Evolutionary conservation across 2,329 filamentous ascomycete genomes (phyloP).

Genomic region (Aureobasidium musti): DNA sequence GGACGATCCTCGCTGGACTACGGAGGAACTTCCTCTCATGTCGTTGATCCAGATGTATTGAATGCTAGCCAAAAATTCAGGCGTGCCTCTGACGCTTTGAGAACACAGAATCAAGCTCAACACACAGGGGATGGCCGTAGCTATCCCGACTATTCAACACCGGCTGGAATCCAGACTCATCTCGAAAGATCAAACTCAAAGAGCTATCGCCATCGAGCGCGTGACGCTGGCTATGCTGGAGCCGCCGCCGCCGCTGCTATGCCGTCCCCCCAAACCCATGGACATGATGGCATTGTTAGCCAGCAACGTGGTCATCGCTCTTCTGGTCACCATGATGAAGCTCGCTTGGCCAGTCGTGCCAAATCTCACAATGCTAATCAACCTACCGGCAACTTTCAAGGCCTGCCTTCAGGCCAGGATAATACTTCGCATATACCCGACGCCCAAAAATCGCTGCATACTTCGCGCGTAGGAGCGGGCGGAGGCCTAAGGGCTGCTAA

Average conservation of each 20-base stretch:
- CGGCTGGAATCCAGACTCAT: background rate
- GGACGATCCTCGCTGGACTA: background rate
- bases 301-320: background rate
- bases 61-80: constrained; percentile 28
- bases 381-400: background rate
- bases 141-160: background rate
- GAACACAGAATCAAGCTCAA: constrained; percentile 15
- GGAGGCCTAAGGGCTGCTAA: constrained; percentile 39
- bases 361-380: background rate
- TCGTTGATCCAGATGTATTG: background rate
- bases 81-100: constrained; percentile 30
- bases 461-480: constrained; percentile 44
- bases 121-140: background rate
- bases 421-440: constrained; percentile 31
- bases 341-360: background rate
- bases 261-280: background rate
- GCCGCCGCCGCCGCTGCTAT: constrained; percentile 37
- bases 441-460: constrained; percentile 45
- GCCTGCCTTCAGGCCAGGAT: constrained; percentile 28
- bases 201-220: constrained; percentile 36
- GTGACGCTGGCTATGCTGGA: constrained; percentile 40
- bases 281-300: background rate
- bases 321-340: background rate
- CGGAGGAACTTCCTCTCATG: background rate
- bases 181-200: constrained; percentile 13